These are phyloP conservation scores for Apiotrichum mycotoxinovorans DNA, from an alignment of 1,284 basidiomycete species.

Conservation along the genomic window DNA sequence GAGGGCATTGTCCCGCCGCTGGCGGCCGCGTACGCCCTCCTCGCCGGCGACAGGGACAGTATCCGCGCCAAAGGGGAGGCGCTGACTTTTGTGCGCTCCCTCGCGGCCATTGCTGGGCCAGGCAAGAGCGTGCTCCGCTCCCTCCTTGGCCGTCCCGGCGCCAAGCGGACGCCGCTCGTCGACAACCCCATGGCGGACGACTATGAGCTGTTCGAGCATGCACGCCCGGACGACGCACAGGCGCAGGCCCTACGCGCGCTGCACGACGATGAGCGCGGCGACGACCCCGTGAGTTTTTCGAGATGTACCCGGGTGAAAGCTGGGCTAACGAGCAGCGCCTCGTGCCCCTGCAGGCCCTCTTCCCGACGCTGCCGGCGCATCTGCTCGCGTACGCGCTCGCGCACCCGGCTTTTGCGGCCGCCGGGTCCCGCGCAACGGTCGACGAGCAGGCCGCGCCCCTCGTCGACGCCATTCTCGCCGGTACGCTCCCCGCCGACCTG, in stretches of 20 bases:
- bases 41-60: constrained; percentile 5
- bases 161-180: constrained; percentile 12
- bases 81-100: constrained; percentile 24
- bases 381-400: constrained; percentile 43
- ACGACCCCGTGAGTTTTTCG: constrained; percentile 11
- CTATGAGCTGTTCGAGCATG: constrained; percentile 18
- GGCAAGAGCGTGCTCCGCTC: constrained; percentile 15
- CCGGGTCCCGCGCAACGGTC: constrained; percentile 16
- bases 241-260: constrained; percentile 9
- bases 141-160: constrained; percentile 17
- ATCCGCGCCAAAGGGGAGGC: constrained; percentile 25
- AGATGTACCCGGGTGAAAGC: not conserved
- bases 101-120: constrained; percentile 16
- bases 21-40: constrained; percentile 18
- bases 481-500: constrained; percentile 38
- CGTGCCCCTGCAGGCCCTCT: constrained; percentile 29
- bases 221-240: constrained; percentile 4
- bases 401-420: constrained; percentile 35
- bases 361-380: constrained; percentile 39
- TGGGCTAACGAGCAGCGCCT: no score
- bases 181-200: constrained; percentile 19
- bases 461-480: constrained; percentile 42
- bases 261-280: constrained; percentile 27
- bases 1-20: constrained; percentile 25
- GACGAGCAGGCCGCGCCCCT: constrained; percentile 40